Percentiles rank a stretch among this genome's conserved stretches.
These are phyloP conservation scores for Paspalum vaginatum DNA, from an alignment of 176 grass and related monocot species.

Conservation along the genomic window DNA sequence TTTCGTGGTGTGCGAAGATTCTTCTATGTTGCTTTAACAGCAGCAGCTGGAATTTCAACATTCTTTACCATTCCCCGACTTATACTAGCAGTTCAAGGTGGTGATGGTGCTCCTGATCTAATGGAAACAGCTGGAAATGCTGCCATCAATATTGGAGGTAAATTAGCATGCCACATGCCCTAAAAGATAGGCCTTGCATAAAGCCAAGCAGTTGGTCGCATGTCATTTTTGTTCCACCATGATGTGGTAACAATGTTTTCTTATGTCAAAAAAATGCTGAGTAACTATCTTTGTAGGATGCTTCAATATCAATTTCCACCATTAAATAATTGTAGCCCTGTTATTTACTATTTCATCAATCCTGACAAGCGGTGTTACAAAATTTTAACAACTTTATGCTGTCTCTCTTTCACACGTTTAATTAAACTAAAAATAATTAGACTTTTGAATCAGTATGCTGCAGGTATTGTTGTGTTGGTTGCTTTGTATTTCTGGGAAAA, in stretches of 20 bases:
- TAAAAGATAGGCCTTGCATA: constrained; percentile 31
- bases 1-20: constrained; percentile 96
- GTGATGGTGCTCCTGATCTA: constrained; percentile 84
- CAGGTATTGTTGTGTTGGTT: constrained; percentile 91
- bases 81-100: constrained; percentile 79
- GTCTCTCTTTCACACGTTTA: neutral
- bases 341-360: neutral
- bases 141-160: constrained; percentile 94
- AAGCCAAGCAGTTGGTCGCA: neutral
- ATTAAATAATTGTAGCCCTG: neutral
- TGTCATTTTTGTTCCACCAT: constrained; percentile 10
- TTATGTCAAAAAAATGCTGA: constrained; percentile 10
- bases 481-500: constrained; percentile 95
- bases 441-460: constrained; percentile 81
- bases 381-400: constrained; percentile 12
- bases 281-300: constrained; percentile 1
- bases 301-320: constrained; percentile 6
- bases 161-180: constrained; percentile 41
- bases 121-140: constrained; percentile 82
- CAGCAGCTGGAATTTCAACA: constrained; percentile 86
- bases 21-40: constrained; percentile 91
- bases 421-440: constrained; percentile 57
- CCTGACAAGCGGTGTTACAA: neutral
- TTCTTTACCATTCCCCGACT: constrained; percentile 95
- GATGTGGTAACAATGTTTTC: constrained; percentile 17